Evolutionary conservation across 495 filamentous ascomycete species (phyloP).

Genomic region (Hypoxylon fragiforme): DNA sequence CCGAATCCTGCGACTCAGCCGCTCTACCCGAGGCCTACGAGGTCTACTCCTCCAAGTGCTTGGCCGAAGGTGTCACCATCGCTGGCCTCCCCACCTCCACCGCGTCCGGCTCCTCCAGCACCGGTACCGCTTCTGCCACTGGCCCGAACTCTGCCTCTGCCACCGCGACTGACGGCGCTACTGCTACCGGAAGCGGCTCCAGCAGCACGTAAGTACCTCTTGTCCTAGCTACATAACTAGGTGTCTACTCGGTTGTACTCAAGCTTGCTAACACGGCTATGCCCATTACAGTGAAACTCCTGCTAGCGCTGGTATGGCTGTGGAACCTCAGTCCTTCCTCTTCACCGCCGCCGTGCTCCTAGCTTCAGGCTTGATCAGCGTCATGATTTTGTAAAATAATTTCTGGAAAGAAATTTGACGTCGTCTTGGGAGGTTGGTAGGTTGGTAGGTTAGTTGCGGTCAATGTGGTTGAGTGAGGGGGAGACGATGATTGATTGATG

Average conservation of each 20-base stretch:
- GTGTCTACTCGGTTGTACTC: not conserved
- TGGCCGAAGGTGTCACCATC: slow-evolving; percentile 38
- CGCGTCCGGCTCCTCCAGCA: slow-evolving; percentile 21
- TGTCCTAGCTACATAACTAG: not conserved
- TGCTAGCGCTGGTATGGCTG: slow-evolving; percentile 22
- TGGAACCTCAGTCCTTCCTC: slow-evolving; percentile 27
- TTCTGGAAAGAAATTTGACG: too few relatives aligned
- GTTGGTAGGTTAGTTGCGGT: too few relatives aligned
- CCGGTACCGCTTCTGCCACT: slow-evolving; percentile 15
- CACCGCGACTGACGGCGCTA: slow-evolving; percentile 15
- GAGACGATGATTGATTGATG: slow-evolving; percentile 5
- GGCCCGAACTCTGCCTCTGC: slow-evolving; percentile 9
- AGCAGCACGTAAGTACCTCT: slow-evolving; percentile 23
- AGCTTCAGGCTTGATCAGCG: slow-evolving; percentile 29
- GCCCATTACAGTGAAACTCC: slow-evolving; percentile 9
- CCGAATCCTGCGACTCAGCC: slow-evolving; percentile 32
- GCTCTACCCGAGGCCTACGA: slow-evolving; percentile 31
- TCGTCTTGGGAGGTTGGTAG: too few relatives aligned
- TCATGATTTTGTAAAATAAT: slow-evolving; percentile 28
- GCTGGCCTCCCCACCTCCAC: slow-evolving; percentile 27
- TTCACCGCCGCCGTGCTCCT: slow-evolving; percentile 29
- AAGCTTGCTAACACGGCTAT: too few relatives aligned
- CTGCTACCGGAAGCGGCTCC: slow-evolving; percentile 11
- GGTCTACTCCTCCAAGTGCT: slow-evolving; percentile 40
- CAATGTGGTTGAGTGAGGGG: too few relatives aligned